Percentiles rank a stretch among this genome's conserved stretches.
Evolutionary conservation across 2,329 filamentous ascomycete genomes (phyloP).

Genomic region (Thielaviopsis musarum): DNA sequence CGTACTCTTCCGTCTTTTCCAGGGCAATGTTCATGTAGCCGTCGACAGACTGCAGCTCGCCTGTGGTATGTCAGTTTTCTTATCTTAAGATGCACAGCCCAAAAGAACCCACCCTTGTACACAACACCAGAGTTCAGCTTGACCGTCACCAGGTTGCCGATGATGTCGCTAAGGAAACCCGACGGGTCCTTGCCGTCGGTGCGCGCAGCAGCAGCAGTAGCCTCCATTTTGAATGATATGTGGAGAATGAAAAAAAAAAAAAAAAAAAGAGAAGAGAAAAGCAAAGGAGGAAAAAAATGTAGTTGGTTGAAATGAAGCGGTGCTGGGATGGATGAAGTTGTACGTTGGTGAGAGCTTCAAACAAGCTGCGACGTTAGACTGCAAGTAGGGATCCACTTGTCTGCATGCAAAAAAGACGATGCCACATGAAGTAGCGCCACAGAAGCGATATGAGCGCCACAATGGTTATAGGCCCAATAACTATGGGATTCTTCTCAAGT

Average conservation of each 20-base stretch:
- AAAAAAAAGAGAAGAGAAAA: neutral
- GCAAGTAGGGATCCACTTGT: neutral
- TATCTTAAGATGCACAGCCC: neutral
- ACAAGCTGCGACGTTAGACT: neutral
- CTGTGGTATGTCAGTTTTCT: slow-evolving; percentile 26
- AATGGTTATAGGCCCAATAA: neutral
- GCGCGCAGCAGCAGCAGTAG: slow-evolving; percentile 33
- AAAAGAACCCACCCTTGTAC: slow-evolving; percentile 59
- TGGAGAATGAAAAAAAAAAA: neutral
- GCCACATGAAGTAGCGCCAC: neutral
- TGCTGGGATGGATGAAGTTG: neutral
- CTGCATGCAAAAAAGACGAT: neutral
- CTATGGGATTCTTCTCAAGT: too few species aligned
- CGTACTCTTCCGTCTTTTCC: slow-evolving; percentile 84
- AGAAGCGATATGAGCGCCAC: neutral
- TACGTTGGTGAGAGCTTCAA: neutral
- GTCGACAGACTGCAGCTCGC: slow-evolving; percentile 90
- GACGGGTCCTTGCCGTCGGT: slow-evolving; percentile 80
- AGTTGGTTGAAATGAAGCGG: neutral
- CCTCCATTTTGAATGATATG: slow-evolving; percentile 50
- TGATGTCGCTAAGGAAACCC: slow-evolving; percentile 84
- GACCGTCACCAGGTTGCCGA: slow-evolving; percentile 83
- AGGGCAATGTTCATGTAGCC: slow-evolving; percentile 99
- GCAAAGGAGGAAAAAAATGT: too few species aligned
- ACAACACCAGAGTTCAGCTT: slow-evolving; percentile 98